Conservation (phyloP, 78 protist genomes). For the slime mould (Dictyostelium discoideum) region DNA sequence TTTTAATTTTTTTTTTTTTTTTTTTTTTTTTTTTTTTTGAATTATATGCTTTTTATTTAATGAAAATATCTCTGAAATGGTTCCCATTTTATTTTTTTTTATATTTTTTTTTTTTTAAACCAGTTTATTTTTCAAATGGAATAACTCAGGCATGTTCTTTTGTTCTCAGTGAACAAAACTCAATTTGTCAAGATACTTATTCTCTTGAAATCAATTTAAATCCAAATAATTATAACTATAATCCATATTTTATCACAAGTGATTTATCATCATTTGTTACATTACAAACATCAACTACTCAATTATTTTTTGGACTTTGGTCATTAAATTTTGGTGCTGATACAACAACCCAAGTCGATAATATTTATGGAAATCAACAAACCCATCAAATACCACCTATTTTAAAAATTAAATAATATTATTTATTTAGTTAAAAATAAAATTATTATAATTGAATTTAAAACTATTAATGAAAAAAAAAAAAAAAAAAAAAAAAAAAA, state of each 20-base stretch:
- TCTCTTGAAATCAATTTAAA: background rate
- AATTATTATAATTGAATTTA: no score
- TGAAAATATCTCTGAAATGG: no score
- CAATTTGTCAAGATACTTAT: background rate
- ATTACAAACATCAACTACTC: background rate
- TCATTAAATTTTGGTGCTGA: background rate
- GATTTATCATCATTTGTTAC: background rate
- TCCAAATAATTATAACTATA: background rate
- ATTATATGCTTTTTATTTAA: no score
- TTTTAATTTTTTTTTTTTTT: no score
- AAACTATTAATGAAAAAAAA: no score
- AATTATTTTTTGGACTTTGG: background rate
- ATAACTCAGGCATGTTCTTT: background rate
- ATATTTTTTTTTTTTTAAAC: no score
- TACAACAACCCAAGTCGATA: background rate
- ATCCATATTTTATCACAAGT: background rate
- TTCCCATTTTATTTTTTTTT: no score
- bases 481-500: no score
- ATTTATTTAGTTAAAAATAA: no score
- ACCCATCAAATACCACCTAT: background rate
- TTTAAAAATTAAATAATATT: background rate
- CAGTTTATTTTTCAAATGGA: background rate
- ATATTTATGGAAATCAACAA: background rate
- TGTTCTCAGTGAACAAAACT: no score
- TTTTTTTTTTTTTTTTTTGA: no score